Evolutionary conservation across 179 eudicot genomes (phyloP).

Genomic region (Vitellaria paradoxa): DNA sequence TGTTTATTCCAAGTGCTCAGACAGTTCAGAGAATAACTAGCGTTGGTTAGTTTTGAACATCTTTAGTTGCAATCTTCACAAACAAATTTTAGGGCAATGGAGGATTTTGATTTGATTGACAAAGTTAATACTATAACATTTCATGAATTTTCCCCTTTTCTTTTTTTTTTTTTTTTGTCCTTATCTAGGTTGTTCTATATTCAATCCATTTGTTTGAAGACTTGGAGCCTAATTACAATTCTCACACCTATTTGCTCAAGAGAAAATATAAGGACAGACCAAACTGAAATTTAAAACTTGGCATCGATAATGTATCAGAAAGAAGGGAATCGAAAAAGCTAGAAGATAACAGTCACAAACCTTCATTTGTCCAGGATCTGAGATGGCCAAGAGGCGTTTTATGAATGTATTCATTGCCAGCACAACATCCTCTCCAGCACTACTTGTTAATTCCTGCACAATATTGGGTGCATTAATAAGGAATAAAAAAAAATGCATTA

Average conservation of each 20-base stretch:
- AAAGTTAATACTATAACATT: neutral
- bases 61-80: neutral
- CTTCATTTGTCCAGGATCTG: slow-evolving; percentile 91
- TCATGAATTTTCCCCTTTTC: too few species aligned
- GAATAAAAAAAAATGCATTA: neutral
- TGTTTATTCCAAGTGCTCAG: neutral
- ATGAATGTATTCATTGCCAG: slow-evolving; percentile 87
- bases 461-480: neutral
- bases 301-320: neutral
- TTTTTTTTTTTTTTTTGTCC: too few species aligned
- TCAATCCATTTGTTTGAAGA: neutral
- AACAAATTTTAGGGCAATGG: too few species aligned
- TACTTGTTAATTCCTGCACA: slow-evolving; percentile 79
- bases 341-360: slow-evolving; percentile 23
- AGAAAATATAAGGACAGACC: neutral
- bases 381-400: slow-evolving; percentile 71
- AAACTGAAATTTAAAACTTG: neutral
- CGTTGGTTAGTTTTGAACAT: neutral
- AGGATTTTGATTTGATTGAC: neutral
- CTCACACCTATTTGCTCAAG: neutral
- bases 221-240: neutral
- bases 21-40: neutral
- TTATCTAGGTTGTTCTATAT: neutral
- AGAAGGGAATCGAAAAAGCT: neutral
- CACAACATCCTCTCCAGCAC: slow-evolving; percentile 84